Percentiles rank a stretch among this genome's conserved stretches.
These are phyloP conservation scores for Colletotrichum cuscutae DNA, from an alignment of 2,329 filamentous ascomycete species.

Conservation along the genomic window DNA sequence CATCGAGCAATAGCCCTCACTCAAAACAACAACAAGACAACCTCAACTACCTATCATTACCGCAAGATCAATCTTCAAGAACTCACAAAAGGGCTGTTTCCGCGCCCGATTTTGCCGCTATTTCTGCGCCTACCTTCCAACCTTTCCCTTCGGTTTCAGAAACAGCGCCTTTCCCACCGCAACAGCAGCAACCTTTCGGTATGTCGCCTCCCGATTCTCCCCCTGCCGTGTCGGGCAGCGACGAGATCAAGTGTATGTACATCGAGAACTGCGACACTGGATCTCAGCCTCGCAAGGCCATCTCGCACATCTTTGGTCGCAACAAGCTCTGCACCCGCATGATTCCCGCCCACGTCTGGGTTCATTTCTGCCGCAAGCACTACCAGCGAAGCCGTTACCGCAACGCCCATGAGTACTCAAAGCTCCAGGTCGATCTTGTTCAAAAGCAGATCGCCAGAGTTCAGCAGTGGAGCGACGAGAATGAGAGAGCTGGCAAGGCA, in stretches of 20 bases:
- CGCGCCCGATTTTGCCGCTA: slow-evolving; percentile 55
- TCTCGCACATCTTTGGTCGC: slow-evolving; percentile 84
- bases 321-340: slow-evolving; percentile 81
- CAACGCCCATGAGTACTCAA: slow-evolving; percentile 69
- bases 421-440: slow-evolving; percentile 72
- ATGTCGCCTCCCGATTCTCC: slow-evolving; percentile 27
- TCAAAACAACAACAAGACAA: slow-evolving; percentile 33
- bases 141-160: slow-evolving; percentile 37
- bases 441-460: slow-evolving; percentile 71
- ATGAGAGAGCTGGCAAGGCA: slow-evolving; percentile 47
- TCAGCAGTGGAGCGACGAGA: slow-evolving; percentile 69
- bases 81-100: slow-evolving; percentile 62
- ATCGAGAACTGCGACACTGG: slow-evolving; percentile 67
- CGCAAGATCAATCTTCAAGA: slow-evolving; percentile 38
- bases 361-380: slow-evolving; percentile 82
- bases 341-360: slow-evolving; percentile 77
- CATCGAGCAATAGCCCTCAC: slow-evolving; percentile 24
- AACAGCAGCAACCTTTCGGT: slow-evolving; percentile 35
- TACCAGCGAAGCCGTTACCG: slow-evolving; percentile 82
- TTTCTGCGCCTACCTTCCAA: slow-evolving; percentile 35
- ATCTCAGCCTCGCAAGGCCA: slow-evolving; percentile 75
- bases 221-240: slow-evolving; percentile 20
- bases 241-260: slow-evolving; percentile 60
- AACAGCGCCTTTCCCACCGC: slow-evolving; percentile 16
- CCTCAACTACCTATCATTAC: slow-evolving; percentile 31